A percentile compares a stretch with the other conserved stretches of the same genome.
These are phyloP conservation scores for Cyberlindnera amylophila DNA, from an alignment of 805 yeast species.

Conservation along the genomic window DNA sequence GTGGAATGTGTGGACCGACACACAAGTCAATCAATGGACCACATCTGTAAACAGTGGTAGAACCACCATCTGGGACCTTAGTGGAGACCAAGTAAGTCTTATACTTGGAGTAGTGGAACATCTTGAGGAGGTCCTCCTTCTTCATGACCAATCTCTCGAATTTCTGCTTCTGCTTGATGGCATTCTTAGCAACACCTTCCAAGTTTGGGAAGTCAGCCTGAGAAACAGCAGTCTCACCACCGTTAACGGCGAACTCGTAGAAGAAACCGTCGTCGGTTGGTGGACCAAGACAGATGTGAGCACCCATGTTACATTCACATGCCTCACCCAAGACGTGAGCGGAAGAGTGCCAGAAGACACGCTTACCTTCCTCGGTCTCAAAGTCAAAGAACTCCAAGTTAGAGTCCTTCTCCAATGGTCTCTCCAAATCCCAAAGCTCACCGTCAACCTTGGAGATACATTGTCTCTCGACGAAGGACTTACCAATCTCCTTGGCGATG, in stretches of 20 bases:
- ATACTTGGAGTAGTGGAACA: constrained; percentile 95
- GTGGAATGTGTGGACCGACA: constrained; percentile 96
- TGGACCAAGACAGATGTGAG: constrained; percentile 91
- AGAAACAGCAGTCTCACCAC: constrained; percentile 69
- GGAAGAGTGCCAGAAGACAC: constrained; percentile 98
- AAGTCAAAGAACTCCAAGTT: constrained; percentile 82
- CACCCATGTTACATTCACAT: constrained; percentile 93
- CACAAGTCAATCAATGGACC: constrained; percentile 96
- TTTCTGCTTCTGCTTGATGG: constrained; percentile 91
- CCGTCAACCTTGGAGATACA: constrained; percentile 91
- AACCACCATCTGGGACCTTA: constrained; percentile 93
- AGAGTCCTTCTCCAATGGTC: constrained; percentile 79
- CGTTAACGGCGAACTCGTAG: constrained; percentile 88
- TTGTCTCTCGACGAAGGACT: constrained; percentile 83
- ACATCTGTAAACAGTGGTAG: constrained; percentile 96
- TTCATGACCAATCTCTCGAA: constrained; percentile 91
- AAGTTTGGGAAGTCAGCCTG: constrained; percentile 80
- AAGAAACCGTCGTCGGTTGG: constrained; percentile 98
- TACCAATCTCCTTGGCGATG: constrained; percentile 80
- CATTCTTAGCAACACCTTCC: constrained; percentile 84
- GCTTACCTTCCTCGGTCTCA: constrained; percentile 89
- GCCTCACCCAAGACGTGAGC: constrained; percentile 99
- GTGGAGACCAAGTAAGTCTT: constrained; percentile 82
- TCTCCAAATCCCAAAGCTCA: constrained; percentile 88
- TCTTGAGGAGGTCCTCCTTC: constrained; percentile 84